Percentiles rank a stretch among this genome's conserved stretches.
Evolutionary conservation across 2,329 filamentous ascomycete genomes (phyloP).

Genomic region (Aspergillus sp.): DNA sequence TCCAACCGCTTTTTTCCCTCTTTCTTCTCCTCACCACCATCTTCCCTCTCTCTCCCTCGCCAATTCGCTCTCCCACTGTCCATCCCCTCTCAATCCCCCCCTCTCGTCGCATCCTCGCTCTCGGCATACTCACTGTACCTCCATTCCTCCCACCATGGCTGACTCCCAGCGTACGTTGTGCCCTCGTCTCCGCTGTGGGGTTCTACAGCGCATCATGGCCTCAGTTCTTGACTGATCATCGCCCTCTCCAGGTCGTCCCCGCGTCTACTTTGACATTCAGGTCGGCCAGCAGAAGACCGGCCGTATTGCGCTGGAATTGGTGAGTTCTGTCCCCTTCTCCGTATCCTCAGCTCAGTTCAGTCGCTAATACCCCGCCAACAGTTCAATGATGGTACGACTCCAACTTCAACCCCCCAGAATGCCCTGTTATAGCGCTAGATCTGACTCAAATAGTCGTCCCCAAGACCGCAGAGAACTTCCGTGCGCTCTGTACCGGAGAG

Average conservation of each 20-base stretch:
- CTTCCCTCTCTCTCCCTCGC: constrained; percentile 11
- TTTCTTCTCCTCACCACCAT: constrained; percentile 14
- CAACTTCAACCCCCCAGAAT: neutral
- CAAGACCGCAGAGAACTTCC: constrained; percentile 96
- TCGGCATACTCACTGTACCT: constrained; percentile 1
- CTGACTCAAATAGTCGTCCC: constrained; percentile 70
- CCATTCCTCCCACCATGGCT: constrained; percentile 29
- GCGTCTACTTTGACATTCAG: constrained; percentile 91
- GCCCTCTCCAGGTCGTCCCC: constrained; percentile 56
- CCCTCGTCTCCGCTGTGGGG: constrained; percentile 23
- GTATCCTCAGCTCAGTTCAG: neutral
- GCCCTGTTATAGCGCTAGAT: constrained; percentile 1
- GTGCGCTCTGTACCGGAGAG: constrained; percentile 89
- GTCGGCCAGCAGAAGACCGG: constrained; percentile 73
- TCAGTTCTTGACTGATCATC: constrained; percentile 14
- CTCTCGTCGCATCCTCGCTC: neutral
- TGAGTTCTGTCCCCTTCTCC: constrained; percentile 38
- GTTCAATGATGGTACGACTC: constrained; percentile 48
- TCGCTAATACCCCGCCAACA: constrained; percentile 24
- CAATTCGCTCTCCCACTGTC: constrained; percentile 5
- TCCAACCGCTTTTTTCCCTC: constrained; percentile 3
- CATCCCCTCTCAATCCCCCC: constrained; percentile 2
- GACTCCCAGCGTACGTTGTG: constrained; percentile 33
- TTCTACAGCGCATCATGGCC: constrained; percentile 7
- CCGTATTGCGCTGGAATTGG: constrained; percentile 82